Base-by-base conservation (phyloP, 768 basidiomycete genomes). In the Lepiota brunneoincarnata region DNA sequence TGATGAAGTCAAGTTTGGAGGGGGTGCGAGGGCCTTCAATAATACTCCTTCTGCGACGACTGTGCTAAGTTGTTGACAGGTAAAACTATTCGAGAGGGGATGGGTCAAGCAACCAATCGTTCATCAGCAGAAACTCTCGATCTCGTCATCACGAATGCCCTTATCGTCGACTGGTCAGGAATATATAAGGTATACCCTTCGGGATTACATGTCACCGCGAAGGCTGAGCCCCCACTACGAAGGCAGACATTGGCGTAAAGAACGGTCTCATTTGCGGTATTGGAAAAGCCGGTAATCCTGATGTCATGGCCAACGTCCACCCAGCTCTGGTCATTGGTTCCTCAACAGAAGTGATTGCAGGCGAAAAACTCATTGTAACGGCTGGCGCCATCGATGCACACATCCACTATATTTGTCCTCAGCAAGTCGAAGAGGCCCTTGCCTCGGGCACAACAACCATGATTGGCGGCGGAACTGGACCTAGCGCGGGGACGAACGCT, bases 281-380 rank as follows among this genome's bases (percentile, higher is more conserved):
- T 48, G 97, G 96, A n/a, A 98, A 99, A 69, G 91, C 93, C 7
- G 97, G 97, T 1, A 99, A 98, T 68, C 94, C 93, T 2, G 93
- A 98, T 64, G 77, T 89, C 50, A 97, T 97, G 93, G 82, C 83
- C 9, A 77, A 78, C 36, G 88, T 98, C 24, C 76, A 87, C 55
- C 79, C 79, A 0, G 68, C 75, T 4, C 84, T 98, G 63, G 65
- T 91, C 58, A 80, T 98, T 47, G 95, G 95, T 36, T 92, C 91
- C 11, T 88, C 87, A 5, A 98, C 96, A 1, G 97, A 98, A 68
- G 93, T 91, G 54, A 89, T 99, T 58, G 95, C 97, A 0, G 96
- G 95, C 41, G 97, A 98, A 68, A 90, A 93, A 61, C 78, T 94
- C 48, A 93, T 99, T 53, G 69, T 98, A 50, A 99, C 97, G 0